These are phyloP conservation scores for Ophiostoma tasmaniense DNA, from an alignment of 2,329 filamentous ascomycete species.

Conservation along the genomic window DNA sequence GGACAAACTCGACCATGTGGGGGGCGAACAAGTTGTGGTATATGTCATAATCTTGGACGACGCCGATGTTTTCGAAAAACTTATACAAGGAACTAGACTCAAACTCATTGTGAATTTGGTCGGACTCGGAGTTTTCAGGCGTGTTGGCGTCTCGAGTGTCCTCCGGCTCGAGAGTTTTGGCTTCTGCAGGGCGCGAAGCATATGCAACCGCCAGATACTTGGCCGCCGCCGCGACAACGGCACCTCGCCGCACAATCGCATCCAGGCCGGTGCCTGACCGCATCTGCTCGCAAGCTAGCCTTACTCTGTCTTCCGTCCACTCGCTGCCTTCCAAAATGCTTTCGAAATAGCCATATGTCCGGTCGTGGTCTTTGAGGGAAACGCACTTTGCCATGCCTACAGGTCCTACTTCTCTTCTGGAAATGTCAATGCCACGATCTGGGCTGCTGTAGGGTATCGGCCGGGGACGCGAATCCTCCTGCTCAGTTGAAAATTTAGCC, in stretches of 20 bases:
- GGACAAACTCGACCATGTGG: not conserved
- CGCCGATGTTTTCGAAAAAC: too few species aligned
- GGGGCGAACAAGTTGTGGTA: not conserved
- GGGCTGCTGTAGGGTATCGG: conserved; percentile 5
- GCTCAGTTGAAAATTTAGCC: not conserved
- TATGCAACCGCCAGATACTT: conserved; percentile 13
- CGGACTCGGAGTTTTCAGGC: not conserved
- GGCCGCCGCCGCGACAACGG: conserved; percentile 14
- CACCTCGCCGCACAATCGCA: conserved; percentile 11
- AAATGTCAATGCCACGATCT: too few species aligned
- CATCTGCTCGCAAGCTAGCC: conserved; percentile 7
- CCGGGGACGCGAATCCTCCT: too few species aligned
- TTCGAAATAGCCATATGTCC: conserved; percentile 11
- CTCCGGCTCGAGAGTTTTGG: not conserved
- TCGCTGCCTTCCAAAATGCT: conserved; percentile 14
- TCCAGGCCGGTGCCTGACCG: conserved; percentile 9
- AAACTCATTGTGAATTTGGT: not conserved
- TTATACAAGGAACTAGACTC: too few species aligned
- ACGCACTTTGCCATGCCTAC: not conserved
- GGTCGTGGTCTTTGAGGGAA: not conserved
- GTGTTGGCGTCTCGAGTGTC: not conserved
- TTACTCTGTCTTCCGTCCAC: conserved; percentile 17
- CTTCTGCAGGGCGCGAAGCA: not conserved
- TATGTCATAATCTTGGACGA: too few species aligned
- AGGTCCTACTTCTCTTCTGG: too few species aligned